A percentile compares a stretch with the other conserved stretches of the same genome.
Conservation (phyloP, 805 yeast genomes). For the Suhomyces vadensis region DNA sequence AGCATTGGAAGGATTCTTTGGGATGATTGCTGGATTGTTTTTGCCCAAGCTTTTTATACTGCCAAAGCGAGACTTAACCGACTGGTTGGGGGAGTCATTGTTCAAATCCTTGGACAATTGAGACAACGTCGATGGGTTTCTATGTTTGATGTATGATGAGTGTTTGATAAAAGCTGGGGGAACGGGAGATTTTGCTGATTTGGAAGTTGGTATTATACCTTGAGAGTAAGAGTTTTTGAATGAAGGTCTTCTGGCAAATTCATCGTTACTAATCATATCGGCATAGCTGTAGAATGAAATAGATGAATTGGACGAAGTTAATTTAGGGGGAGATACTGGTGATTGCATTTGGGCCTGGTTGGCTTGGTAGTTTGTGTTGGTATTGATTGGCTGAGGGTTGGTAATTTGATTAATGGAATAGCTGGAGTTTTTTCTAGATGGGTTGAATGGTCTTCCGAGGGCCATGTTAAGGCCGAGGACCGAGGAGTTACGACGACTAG, state of each 20-base stretch:
- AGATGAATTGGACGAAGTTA: constrained; percentile 35
- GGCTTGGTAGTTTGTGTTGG: constrained; percentile 10
- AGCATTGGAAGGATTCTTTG: background rate
- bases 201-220: constrained; percentile 31
- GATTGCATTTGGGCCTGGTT: constrained; percentile 20
- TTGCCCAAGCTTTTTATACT: constrained; percentile 5
- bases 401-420: constrained; percentile 22
- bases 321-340: constrained; percentile 43
- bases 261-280: constrained; percentile 72
- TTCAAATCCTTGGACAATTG: constrained; percentile 28
- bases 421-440: constrained; percentile 41
- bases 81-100: background rate
- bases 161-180: constrained; percentile 11
- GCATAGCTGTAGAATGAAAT: constrained; percentile 73
- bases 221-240: constrained; percentile 41
- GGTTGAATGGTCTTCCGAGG: constrained; percentile 42
- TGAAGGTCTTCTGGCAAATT: constrained; percentile 62
- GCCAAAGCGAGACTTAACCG: constrained; percentile 5
- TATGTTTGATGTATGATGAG: constrained; percentile 11
- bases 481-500: constrained; percentile 55
- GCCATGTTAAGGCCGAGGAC: constrained; percentile 51
- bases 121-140: constrained; percentile 14
- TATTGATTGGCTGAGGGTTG: constrained; percentile 10
- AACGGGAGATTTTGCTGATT: constrained; percentile 7
- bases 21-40: background rate